Percentiles rank a stretch among this genome's conserved stretches.
These are phyloP conservation scores for Cercospora zeae-maydis DNA, from an alignment of 2,329 filamentous ascomycete genomes.

Conservation along the genomic window DNA sequence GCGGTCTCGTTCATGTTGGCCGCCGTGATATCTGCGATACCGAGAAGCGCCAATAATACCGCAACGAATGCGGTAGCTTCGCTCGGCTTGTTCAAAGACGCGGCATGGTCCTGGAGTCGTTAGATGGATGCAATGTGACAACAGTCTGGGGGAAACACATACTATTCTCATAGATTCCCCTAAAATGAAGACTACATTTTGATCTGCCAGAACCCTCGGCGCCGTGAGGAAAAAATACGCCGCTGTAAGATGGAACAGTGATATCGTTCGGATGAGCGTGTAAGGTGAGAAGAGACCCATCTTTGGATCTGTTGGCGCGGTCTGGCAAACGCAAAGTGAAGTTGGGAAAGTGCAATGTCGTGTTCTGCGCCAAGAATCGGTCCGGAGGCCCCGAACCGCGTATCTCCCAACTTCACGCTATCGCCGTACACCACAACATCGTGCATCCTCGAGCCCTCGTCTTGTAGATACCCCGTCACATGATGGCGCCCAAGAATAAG, in stretches of 20 bases:
- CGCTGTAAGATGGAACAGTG: conserved; percentile 78
- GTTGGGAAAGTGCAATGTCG: not conserved
- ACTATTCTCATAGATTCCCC: conserved; percentile 83
- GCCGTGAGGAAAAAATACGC: conserved; percentile 78
- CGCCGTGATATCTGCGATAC: conserved; percentile 46
- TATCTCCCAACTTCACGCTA: not conserved
- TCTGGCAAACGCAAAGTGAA: not conserved
- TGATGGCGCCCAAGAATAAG: conserved; percentile 3
- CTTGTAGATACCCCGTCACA: not conserved
- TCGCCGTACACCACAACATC: not conserved
- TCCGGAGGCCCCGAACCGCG: not conserved
- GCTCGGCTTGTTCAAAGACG: conserved; percentile 64
- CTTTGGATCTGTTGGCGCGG: not conserved
- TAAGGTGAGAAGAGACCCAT: conserved; percentile 82
- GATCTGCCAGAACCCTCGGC: conserved; percentile 69
- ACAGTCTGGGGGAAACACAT: conserved; percentile 33
- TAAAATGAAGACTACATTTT: conserved; percentile 74
- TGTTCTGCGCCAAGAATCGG: conserved; percentile 1
- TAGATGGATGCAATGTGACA: not conserved
- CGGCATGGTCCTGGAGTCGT: conserved; percentile 56
- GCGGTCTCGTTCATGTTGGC: conserved; percentile 44
- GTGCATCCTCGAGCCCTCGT: not conserved
- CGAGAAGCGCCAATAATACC: conserved; percentile 65
- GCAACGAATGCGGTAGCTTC: conserved; percentile 65
- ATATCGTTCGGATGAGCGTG: conserved; percentile 75